A percentile compares a stretch with the other conserved stretches of the same genome.
Evolutionary conservation across 1,139 yeast species (phyloP).

Genomic region (Sugiyamaella paludigena): DNA sequence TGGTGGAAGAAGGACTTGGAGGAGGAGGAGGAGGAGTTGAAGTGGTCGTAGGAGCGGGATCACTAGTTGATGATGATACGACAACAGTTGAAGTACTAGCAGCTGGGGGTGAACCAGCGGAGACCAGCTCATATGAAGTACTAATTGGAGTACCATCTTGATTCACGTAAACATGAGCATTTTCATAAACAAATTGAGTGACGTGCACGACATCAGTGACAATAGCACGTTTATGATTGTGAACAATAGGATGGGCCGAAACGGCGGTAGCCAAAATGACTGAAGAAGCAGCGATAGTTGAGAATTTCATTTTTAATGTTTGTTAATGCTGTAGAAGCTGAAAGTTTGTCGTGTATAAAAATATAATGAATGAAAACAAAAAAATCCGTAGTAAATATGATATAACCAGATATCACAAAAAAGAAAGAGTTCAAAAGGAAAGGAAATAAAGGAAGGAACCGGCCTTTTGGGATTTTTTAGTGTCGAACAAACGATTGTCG

Average conservation of each 20-base stretch:
- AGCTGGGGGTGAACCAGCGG: constrained; percentile 23
- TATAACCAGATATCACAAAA: constrained; percentile 6
- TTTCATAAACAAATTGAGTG: constrained; percentile 35
- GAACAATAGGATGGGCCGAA: constrained; percentile 15
- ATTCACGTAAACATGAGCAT: constrained; percentile 38
- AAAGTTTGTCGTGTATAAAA: neutral
- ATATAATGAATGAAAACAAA: constrained; percentile 5
- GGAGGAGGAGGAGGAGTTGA: constrained; percentile 18
- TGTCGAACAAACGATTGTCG: too few species aligned
- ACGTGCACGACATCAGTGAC: constrained; percentile 37
- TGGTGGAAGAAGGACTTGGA: constrained; percentile 17
- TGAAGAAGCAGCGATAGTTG: constrained; percentile 14
- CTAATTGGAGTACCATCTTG: constrained; percentile 35
- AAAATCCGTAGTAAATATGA: too few species aligned
- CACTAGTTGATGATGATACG: constrained; percentile 17
- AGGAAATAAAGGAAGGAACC: constrained; percentile 6
- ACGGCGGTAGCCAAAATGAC: constrained; percentile 13
- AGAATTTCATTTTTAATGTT: constrained; percentile 19
- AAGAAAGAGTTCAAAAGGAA: neutral
- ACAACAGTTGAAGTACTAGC: constrained; percentile 15
- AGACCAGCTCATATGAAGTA: constrained; percentile 32
- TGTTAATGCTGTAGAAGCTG: neutral
- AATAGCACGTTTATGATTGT: constrained; percentile 29
- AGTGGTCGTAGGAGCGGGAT: constrained; percentile 1
- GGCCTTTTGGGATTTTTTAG: constrained; percentile 1